phyloP scores from a whole-genome alignment of 768 basidiomycete species.

The Boletus rubescentipes region DNA sequence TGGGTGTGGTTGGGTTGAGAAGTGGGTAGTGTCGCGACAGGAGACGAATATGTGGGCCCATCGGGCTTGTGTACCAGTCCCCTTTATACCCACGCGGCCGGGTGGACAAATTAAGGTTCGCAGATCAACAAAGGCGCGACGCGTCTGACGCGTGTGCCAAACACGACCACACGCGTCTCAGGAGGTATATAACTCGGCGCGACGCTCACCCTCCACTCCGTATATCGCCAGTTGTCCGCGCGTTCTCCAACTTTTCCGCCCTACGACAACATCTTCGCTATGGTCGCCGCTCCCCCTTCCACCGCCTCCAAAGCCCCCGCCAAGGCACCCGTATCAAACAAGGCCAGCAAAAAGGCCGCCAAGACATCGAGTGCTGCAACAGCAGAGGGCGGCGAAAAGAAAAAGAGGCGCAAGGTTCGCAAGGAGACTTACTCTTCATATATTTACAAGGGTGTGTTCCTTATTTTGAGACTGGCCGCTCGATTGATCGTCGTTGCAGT shows the following conservation, averaged over 20 bases:
- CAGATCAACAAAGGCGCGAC: slow-evolving; percentile 39
- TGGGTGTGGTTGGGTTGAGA: neutral
- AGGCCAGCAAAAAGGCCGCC: slow-evolving; percentile 53
- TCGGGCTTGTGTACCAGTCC: neutral
- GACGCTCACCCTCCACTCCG: neutral
- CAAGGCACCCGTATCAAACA: slow-evolving; percentile 38
- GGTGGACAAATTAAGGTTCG: slow-evolving; percentile 34
- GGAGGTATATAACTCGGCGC: slow-evolving; percentile 17
- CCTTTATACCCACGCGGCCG: slow-evolving; percentile 31
- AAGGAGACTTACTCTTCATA: slow-evolving; percentile 95
- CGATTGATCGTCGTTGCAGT: slow-evolving; percentile 50
- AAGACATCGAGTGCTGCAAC: slow-evolving; percentile 54
- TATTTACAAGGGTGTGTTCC: slow-evolving; percentile 78
- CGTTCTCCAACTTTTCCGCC: slow-evolving; percentile 8
- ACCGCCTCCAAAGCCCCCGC: slow-evolving; percentile 43
- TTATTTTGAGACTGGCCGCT: neutral
- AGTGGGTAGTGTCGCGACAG: neutral
- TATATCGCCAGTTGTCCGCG: slow-evolving; percentile 13
- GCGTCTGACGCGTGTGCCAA: slow-evolving; percentile 32
- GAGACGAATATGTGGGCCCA: slow-evolving; percentile 10
- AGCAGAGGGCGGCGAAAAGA: slow-evolving; percentile 74
- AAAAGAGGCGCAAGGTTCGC: slow-evolving; percentile 83
- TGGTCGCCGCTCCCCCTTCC: slow-evolving; percentile 61
- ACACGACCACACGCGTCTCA: slow-evolving; percentile 39
- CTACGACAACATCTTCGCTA: slow-evolving; percentile 28